These are phyloP conservation scores for Zygosaccharomyces pseudorouxii DNA, from an alignment of 805 yeast genomes.

Conservation along the genomic window DNA sequence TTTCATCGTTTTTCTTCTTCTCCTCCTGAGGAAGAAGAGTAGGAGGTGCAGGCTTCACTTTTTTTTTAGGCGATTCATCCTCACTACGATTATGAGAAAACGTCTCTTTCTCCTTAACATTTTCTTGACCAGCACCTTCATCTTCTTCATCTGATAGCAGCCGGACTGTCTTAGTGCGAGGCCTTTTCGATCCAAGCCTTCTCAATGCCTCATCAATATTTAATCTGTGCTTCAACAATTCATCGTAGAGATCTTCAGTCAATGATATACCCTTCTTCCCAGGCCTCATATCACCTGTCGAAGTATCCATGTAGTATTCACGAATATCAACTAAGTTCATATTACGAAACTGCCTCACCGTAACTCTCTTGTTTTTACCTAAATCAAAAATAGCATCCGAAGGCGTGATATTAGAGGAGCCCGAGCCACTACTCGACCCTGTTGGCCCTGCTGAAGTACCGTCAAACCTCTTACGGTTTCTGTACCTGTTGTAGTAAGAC, in stretches of 20 bases:
- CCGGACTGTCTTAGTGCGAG: conserved; percentile 31
- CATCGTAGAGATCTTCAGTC: conserved; percentile 37
- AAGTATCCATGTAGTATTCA: conserved; percentile 65
- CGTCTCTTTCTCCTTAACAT: conserved; percentile 14
- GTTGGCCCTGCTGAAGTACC: conserved; percentile 9
- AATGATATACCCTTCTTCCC: conserved; percentile 60
- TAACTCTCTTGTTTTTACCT: conserved; percentile 61
- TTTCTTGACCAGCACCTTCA: conserved; percentile 12
- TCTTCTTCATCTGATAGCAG: conserved; percentile 31
- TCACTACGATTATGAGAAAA: conserved; percentile 1
- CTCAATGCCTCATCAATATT: conserved; percentile 37
- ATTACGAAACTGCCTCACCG: conserved; percentile 68
- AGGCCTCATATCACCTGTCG: conserved; percentile 61
- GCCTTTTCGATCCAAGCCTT: conserved; percentile 35
- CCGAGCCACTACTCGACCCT: conserved; percentile 6
- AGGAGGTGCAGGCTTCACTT: conserved; percentile 33
- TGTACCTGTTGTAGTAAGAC: conserved; percentile 33
- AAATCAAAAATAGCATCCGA: conserved; percentile 39
- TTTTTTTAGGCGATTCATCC: conserved; percentile 10
- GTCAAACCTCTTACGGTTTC: conserved; percentile 22
- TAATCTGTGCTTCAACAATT: conserved; percentile 33
- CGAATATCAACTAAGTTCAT: conserved; percentile 72
- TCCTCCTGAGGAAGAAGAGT: conserved; percentile 31
- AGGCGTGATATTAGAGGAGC: conserved; percentile 13
- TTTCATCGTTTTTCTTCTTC: conserved; percentile 30